Percentiles rank a stretch among this genome's conserved stretches.
Conservation (phyloP, 148 eudicot genomes). For the Talinum fruticosum region DNA sequence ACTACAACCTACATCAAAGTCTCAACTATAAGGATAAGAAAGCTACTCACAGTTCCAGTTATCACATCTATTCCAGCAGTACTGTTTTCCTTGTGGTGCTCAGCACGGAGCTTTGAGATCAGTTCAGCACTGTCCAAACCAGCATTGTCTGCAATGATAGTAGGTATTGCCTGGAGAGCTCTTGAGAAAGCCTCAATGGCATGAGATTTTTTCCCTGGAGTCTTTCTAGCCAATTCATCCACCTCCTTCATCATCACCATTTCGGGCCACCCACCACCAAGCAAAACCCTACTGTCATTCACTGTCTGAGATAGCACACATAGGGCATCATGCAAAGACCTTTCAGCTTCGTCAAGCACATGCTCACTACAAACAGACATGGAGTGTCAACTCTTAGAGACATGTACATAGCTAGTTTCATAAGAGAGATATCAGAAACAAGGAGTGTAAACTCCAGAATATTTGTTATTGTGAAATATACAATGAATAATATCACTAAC, state of each 20-base stretch:
- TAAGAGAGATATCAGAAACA: neutral
- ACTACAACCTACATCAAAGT: neutral
- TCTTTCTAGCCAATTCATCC: constrained; percentile 89
- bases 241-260: constrained; percentile 96
- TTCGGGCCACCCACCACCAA: constrained; percentile 99
- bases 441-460: neutral
- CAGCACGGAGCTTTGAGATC: constrained; percentile 90
- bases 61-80: constrained; percentile 88
- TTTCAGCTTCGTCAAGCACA: constrained; percentile 96
- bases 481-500: too few species aligned
- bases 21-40: neutral
- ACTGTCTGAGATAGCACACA: constrained; percentile 97
- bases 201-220: constrained; percentile 95
- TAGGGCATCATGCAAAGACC: constrained; percentile 93
- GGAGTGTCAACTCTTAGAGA: neutral
- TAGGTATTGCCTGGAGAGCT: constrained; percentile 87
- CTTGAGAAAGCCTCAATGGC: constrained; percentile 97
- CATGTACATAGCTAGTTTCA: neutral
- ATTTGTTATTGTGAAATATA: too few species aligned
- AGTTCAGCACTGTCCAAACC: constrained; percentile 96
- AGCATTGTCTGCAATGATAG: constrained; percentile 94
- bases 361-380: constrained; percentile 56
- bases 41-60: constrained; percentile 71
- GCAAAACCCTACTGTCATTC: constrained; percentile 84
- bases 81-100: constrained; percentile 84